Conservation (phyloP, 306 rosid genomes). For the Citrullus colocynthis region DNA sequence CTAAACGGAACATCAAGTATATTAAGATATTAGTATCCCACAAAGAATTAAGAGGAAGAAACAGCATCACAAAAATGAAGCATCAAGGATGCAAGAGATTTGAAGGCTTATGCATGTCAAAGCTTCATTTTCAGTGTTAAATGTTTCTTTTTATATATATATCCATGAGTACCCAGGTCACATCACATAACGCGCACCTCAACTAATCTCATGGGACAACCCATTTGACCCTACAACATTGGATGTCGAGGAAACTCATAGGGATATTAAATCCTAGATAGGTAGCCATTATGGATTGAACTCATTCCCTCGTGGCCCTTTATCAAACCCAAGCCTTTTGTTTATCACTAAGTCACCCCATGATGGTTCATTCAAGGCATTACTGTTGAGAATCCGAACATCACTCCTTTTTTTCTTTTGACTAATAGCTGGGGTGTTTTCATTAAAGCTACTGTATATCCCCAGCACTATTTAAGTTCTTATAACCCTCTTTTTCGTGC, state of each 20-base stretch:
- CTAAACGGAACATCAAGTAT: conserved; percentile 31
- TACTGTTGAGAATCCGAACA: neutral
- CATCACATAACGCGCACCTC: no score
- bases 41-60: neutral
- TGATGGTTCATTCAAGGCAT: no score
- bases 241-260: no score
- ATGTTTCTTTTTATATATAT: no score
- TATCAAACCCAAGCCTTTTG: no score
- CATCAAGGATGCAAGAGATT: neutral
- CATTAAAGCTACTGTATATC: neutral
- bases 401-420: neutral
- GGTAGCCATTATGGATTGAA: no score
- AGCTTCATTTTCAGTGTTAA: neutral
- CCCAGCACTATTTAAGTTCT: neutral
- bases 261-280: no score
- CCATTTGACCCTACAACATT: no score
- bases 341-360: no score
- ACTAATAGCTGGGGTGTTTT: neutral
- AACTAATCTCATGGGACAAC: no score
- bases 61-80: neutral
- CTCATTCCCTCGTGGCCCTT: no score
- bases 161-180: no score
- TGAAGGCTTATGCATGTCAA: neutral
- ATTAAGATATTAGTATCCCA: conserved; percentile 5
- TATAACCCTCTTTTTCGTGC: neutral